Conservation (phyloP, 345 rosid genomes). For the Eucalyptus victrix region DNA sequence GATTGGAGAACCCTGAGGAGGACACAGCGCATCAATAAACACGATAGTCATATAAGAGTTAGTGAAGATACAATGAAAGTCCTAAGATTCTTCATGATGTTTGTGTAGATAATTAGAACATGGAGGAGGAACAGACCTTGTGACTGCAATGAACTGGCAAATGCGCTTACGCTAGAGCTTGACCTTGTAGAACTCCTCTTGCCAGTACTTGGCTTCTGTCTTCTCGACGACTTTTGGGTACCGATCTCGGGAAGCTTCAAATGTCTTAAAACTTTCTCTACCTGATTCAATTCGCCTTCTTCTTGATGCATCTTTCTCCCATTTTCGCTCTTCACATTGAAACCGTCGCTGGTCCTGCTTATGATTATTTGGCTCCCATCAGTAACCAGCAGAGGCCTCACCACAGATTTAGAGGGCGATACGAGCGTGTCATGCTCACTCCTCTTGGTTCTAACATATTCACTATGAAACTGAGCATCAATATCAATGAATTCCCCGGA, state of each 20-base stretch:
- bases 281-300: not conserved
- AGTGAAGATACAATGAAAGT: not conserved
- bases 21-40: not conserved
- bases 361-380: not conserved
- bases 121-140: not conserved
- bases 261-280: not conserved
- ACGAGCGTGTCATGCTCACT: not conserved
- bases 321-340: not conserved
- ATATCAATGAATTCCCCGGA: not conserved
- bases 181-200: not conserved
- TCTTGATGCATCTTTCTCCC: not conserved
- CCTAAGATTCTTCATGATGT: not conserved
- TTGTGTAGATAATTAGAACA: not conserved
- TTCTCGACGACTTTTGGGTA: not conserved
- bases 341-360: not conserved
- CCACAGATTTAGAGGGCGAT: not conserved
- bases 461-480: not conserved
- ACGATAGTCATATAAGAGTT: not conserved
- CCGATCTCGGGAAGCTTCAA: not conserved
- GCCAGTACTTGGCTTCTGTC: not conserved
- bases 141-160: not conserved
- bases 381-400: slow-evolving; percentile 2
- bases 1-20: slow-evolving; percentile 4
- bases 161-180: not conserved
- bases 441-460: not conserved